phyloP scores from a whole-genome alignment of 2,329 filamentous ascomycete genomes.

The Alternaria alternata region DNA sequence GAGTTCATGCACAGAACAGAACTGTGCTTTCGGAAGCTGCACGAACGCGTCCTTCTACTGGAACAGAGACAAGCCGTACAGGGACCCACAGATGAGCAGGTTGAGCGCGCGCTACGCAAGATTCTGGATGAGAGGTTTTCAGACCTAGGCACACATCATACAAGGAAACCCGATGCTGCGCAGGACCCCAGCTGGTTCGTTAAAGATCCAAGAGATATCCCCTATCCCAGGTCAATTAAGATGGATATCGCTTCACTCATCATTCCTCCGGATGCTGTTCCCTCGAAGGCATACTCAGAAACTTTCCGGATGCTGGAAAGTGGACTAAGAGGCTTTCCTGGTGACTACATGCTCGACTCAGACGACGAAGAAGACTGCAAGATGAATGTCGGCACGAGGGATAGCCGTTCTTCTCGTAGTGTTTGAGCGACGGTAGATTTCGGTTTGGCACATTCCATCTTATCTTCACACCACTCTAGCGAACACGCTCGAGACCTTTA shows the following conservation, averaged over 20 bases:
- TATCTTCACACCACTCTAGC: not conserved
- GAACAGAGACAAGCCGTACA: conserved; percentile 35
- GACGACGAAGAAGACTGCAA: conserved; percentile 10
- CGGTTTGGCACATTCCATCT: not conserved
- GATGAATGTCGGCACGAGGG: not conserved
- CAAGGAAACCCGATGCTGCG: conserved; percentile 12
- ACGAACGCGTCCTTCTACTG: conserved; percentile 36
- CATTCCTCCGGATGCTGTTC: conserved; percentile 41
- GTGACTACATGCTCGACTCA: conserved; percentile 2
- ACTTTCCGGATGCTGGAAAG: conserved; percentile 41
- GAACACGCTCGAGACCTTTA: not conserved
- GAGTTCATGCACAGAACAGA: conserved; percentile 47
- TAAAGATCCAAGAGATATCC: conserved; percentile 19
- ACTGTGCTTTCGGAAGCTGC: conserved; percentile 36
- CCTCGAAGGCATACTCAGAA: conserved; percentile 38
- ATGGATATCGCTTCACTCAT: conserved; percentile 33
- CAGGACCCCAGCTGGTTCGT: conserved; percentile 32
- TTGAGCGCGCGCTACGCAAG: conserved; percentile 47
- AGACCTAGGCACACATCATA: conserved; percentile 18
- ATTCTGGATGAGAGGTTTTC: conserved; percentile 45
- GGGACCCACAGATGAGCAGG: conserved; percentile 43
- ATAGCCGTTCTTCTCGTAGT: conserved; percentile 5
- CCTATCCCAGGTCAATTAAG: conserved; percentile 24
- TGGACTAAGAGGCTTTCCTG: conserved; percentile 29
- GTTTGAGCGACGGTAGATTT: not conserved